Evolutionary conservation across 495 filamentous ascomycete species (phyloP).

Genomic region (Aspergillus carlsbadensis): DNA sequence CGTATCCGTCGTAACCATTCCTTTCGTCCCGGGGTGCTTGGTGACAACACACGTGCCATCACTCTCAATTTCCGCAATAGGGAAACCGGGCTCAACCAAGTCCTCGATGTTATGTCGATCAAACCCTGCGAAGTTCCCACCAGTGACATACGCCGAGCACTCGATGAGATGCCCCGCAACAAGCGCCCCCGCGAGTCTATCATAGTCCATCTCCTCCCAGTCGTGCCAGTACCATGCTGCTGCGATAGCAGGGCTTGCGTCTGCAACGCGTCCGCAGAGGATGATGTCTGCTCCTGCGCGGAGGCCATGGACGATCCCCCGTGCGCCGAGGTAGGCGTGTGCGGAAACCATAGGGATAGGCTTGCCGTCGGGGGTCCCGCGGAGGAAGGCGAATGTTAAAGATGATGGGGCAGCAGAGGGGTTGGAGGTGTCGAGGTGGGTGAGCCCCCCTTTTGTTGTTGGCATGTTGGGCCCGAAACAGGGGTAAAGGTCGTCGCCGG

Average conservation of each 20-base stretch:
- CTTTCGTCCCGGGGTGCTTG: conserved; percentile 24
- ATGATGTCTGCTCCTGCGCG: conserved; percentile 51
- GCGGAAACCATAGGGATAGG: conserved; percentile 30
- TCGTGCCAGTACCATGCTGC: conserved; percentile 47
- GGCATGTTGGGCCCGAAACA: conserved; percentile 29
- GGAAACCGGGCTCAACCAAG: conserved; percentile 35
- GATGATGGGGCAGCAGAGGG: conserved; percentile 10
- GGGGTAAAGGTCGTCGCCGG: conserved; percentile 44
- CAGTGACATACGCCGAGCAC: conserved; percentile 51
- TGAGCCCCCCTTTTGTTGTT: conserved; percentile 24
- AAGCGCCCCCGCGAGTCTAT: conserved; percentile 43
- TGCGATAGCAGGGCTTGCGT: conserved; percentile 49
- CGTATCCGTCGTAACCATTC: conserved; percentile 37
- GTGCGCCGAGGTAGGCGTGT: conserved; percentile 45
- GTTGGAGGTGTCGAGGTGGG: conserved; percentile 37
- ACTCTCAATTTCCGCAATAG: conserved; percentile 37
- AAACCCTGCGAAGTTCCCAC: conserved; percentile 55
- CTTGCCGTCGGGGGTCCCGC: conserved; percentile 1
- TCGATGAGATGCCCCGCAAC: conserved; percentile 54
- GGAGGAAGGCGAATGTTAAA: conserved; percentile 26
- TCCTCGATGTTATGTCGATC: conserved; percentile 27
- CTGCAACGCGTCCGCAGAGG: conserved; percentile 51
- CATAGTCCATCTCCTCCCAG: conserved; percentile 38
- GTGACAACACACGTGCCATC: conserved; percentile 32
- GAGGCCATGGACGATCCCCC: conserved; percentile 45